phyloP scores from a whole-genome alignment of 805 yeast species.

The Barnettozyma californica region DNA sequence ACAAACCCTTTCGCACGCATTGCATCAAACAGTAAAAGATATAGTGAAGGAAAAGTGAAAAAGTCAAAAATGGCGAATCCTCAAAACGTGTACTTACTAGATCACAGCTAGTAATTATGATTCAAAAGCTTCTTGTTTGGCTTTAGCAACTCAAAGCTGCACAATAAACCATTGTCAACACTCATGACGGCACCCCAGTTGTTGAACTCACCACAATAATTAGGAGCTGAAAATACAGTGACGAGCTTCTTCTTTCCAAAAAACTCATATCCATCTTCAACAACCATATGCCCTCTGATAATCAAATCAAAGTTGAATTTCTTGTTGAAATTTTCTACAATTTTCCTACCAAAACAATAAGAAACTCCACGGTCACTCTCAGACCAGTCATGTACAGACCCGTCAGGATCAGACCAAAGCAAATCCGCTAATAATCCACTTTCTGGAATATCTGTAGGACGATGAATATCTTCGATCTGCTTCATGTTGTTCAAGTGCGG shows the following conservation, averaged over 20 bases:
- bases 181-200: slow-evolving; percentile 99
- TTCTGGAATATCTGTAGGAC: slow-evolving; percentile 85
- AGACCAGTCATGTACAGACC: slow-evolving; percentile 57
- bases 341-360: slow-evolving; percentile 67
- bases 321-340: slow-evolving; percentile 63
- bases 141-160: slow-evolving; percentile 89
- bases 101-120: not conserved
- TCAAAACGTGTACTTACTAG: not conserved
- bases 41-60: not conserved
- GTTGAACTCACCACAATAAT: slow-evolving; percentile 55
- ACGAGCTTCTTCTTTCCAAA: slow-evolving; percentile 69
- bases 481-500: slow-evolving; percentile 61
- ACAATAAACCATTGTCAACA: slow-evolving; percentile 83
- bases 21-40: not conserved
- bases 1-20: not conserved
- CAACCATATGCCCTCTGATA: slow-evolving; percentile 86
- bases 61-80: not conserved
- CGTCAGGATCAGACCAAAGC: slow-evolving; percentile 80
- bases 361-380: slow-evolving; percentile 83
- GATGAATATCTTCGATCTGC: slow-evolving; percentile 63
- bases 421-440: slow-evolving; percentile 72
- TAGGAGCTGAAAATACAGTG: slow-evolving; percentile 78
- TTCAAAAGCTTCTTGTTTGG: slow-evolving; percentile 39
- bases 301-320: slow-evolving; percentile 69
- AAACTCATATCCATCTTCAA: slow-evolving; percentile 83